These are phyloP conservation scores for Pythium folliculosum DNA, from an alignment of 352 stramenopile genomes.

Conservation along the genomic window DNA sequence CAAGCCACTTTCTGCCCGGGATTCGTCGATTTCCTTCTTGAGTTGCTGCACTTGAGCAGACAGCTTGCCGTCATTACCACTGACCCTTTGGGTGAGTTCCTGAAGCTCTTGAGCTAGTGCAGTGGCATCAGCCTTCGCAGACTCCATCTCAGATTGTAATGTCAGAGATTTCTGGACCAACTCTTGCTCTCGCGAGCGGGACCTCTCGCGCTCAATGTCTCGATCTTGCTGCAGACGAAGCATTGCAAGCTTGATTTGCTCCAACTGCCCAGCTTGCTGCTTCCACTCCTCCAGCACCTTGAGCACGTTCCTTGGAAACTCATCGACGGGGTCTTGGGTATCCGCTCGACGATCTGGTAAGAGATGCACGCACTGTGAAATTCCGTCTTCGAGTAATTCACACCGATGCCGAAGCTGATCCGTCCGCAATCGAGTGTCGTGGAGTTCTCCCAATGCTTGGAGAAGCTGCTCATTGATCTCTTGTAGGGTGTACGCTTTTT, in stretches of 20 bases:
- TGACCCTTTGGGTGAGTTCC: slow-evolving; percentile 42
- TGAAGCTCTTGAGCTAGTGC: slow-evolving; percentile 54
- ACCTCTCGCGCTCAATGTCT: slow-evolving; percentile 42
- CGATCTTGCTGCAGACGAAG: slow-evolving; percentile 51
- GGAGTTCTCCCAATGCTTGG: slow-evolving; percentile 37
- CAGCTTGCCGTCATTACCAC: slow-evolving; percentile 45
- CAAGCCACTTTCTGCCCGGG: slow-evolving; percentile 32
- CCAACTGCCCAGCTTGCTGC: slow-evolving; percentile 26
- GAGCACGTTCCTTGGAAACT: slow-evolving; percentile 28
- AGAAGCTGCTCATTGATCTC: slow-evolving; percentile 63
- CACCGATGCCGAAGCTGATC: slow-evolving; percentile 41
- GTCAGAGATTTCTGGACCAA: slow-evolving; percentile 35
- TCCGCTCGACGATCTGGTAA: slow-evolving; percentile 17
- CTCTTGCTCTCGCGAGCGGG: slow-evolving; percentile 46
- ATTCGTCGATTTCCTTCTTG: slow-evolving; percentile 51
- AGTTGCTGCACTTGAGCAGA: slow-evolving; percentile 46
- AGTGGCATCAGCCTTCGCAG: slow-evolving; percentile 44
- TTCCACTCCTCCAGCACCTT: slow-evolving; percentile 28
- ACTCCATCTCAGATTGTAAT: slow-evolving; percentile 39
- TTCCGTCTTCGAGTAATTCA: slow-evolving; percentile 28
- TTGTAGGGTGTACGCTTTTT: slow-evolving; percentile 55
- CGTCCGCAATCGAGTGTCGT: slow-evolving; percentile 32
- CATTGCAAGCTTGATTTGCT: slow-evolving; percentile 53
- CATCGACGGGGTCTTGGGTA: neutral
- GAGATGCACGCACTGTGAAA: slow-evolving; percentile 38